Conservation (phyloP, 768 basidiomycete species). For the Leccinum disarticulatum region DNA sequence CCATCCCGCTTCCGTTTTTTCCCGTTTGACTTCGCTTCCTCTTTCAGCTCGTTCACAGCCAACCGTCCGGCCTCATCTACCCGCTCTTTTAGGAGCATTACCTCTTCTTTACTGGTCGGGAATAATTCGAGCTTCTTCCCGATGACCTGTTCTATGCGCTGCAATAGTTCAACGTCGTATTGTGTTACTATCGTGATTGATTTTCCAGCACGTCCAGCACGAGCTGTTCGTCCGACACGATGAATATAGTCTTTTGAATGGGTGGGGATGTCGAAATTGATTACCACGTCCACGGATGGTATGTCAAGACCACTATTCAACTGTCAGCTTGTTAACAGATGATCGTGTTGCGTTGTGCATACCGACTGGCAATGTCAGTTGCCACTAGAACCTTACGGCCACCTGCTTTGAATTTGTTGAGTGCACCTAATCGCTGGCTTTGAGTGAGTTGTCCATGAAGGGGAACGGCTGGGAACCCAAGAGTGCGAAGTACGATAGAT, state of each 20-base stretch:
- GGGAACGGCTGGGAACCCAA: conserved; percentile 94
- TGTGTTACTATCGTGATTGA: conserved; percentile 97
- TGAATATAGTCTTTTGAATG: conserved; percentile 99
- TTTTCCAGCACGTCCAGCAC: conserved; percentile 96
- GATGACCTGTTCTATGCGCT: conserved; percentile 90
- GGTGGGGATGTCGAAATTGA: conserved; percentile 97
- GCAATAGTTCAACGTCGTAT: conserved; percentile 95
- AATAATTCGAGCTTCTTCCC: conserved; percentile 92
- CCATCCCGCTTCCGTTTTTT: conserved; percentile 49
- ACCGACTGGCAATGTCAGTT: conserved; percentile 95
- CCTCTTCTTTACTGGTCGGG: conserved; percentile 84
- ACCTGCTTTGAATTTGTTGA: conserved; percentile 95
- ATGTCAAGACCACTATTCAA: conserved; percentile 83
- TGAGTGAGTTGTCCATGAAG: conserved; percentile 95
- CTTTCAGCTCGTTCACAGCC: conserved; percentile 81
- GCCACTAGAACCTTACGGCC: conserved; percentile 90
- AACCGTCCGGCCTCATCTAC: conserved; percentile 82
- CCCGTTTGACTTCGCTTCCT: conserved; percentile 56
- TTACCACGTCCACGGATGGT: conserved; percentile 91
- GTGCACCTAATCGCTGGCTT: conserved; percentile 87
- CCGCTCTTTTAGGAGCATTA: conserved; percentile 82
- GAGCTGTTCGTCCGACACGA: conserved; percentile 94
- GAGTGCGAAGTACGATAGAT: conserved; percentile 82
- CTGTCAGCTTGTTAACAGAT: conserved; percentile 6
- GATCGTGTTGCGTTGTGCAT: conserved; percentile 26